Base-by-base conservation (phyloP, 177 flowering plant genomes). In the Tripterygium wilfordii region DNA sequence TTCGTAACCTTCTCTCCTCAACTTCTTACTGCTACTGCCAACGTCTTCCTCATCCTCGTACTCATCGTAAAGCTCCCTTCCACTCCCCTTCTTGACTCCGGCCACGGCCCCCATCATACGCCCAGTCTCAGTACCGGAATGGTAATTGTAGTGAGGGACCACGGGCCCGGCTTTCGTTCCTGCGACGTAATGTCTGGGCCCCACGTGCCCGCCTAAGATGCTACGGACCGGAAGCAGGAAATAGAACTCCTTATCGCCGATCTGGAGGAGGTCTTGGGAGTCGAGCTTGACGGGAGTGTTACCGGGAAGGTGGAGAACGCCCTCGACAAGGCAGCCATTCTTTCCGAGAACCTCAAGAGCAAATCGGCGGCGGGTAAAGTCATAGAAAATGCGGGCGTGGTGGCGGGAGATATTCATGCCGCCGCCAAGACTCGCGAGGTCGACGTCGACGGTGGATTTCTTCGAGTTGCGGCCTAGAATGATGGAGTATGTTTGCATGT, bases 361-460 rank as follows among this genome's bases (percentile, higher is more conserved):
- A 57, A 92, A 92, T 0, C 99, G 81, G 13, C 96, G 94, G 39
- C 88, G 87, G 37, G 77, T 71, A 77, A 92, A 92, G 70, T 92
- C 98, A 81, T 92, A 92, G 85, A 84, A 88, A 60, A 92, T 92
- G 48, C 98, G 94, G n/a, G 99, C 99, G 63, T 92, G 99, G 77
- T 82, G 84, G 61, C 99, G 89, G 43, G 97, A 89, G 53, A 92
- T 92, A 89, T 89, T 92, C 99, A 92, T 89, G 12, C 99, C 99
- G 19, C 97, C 99, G 46, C 95, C 97, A 38, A 89, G 87, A 64
- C 77, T 71, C 27, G 97, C 62, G 40, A 92, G 79, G 52, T 92
- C 99, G 36, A 92, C 96, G 53, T 92, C 99, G 33, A 92, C 97
- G 20, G 80, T 65, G 1, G 95, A 81, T 54, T 89, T 89, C 70